phyloP scores from a whole-genome alignment of 176 grass and related monocot genomes.

The Bolboschoenus planiculmis region DNA sequence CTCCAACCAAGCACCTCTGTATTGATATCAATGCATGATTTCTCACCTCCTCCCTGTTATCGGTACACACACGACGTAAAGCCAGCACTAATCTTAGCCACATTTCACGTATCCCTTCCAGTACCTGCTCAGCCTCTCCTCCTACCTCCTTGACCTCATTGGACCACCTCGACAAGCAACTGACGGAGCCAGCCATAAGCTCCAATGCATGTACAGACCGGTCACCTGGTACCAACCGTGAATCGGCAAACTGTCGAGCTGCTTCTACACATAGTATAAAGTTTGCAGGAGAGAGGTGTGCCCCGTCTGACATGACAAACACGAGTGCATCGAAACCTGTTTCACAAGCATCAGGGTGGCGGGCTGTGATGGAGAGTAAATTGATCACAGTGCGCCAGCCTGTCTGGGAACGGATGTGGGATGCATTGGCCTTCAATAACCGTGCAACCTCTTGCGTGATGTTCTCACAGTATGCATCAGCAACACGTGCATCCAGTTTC shows the following conservation, averaged over 20 bases:
- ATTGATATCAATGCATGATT: slow-evolving; percentile 73
- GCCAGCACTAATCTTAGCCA: slow-evolving; percentile 89
- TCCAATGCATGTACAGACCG: slow-evolving; percentile 84
- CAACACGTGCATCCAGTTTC: slow-evolving; percentile 97
- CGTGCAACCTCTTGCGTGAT: slow-evolving; percentile 84
- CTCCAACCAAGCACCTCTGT: slow-evolving; percentile 70
- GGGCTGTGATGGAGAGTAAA: slow-evolving; percentile 82
- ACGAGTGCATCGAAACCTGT: slow-evolving; percentile 80
- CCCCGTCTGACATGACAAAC: slow-evolving; percentile 88
- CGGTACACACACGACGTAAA: slow-evolving; percentile 66
- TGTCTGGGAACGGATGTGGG: slow-evolving; percentile 88
- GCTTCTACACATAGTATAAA: slow-evolving; percentile 82
- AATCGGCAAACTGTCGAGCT: slow-evolving; percentile 90
- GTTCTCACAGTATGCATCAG: slow-evolving; percentile 97
- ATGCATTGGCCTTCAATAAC: slow-evolving; percentile 84
- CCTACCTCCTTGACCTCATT: slow-evolving; percentile 52
- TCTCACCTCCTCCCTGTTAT: slow-evolving; percentile 90
- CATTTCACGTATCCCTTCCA: slow-evolving; percentile 91
- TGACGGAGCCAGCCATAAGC: slow-evolving; percentile 72
- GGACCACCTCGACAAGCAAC: slow-evolving; percentile 69
- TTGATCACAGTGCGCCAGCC: slow-evolving; percentile 92
- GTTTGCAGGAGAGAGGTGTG: slow-evolving; percentile 76
- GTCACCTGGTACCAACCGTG: slow-evolving; percentile 67
- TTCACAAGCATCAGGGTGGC: slow-evolving; percentile 97
- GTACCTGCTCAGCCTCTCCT: slow-evolving; percentile 58